Evolutionary conservation across 2,329 filamentous ascomycete species (phyloP).

Genomic region (Penicillium sp.): DNA sequence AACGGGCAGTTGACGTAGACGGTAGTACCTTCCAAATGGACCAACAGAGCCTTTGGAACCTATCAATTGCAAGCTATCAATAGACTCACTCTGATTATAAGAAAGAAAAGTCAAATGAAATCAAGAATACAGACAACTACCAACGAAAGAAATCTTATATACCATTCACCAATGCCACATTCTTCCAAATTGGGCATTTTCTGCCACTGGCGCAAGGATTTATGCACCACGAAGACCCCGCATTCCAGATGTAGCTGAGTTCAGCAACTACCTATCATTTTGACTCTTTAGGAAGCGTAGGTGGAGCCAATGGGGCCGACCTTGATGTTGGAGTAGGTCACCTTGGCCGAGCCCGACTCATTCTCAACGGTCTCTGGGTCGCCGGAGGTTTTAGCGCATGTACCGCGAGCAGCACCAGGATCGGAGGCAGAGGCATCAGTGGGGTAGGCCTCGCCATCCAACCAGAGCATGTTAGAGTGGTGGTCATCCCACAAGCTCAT

Average conservation of each 20-base stretch:
- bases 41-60: too few relatives aligned
- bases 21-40: too few relatives aligned
- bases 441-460: slow-evolving; percentile 63
- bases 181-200: neutral
- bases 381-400: slow-evolving; percentile 54
- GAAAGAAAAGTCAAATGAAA: neutral
- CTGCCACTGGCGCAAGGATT: neutral
- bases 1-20: too few relatives aligned
- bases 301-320: slow-evolving; percentile 58
- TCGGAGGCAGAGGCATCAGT: slow-evolving; percentile 41
- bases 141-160: neutral
- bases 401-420: slow-evolving; percentile 55
- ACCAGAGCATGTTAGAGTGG: slow-evolving; percentile 69
- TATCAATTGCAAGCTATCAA: too few relatives aligned
- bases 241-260: neutral
- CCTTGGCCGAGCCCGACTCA: slow-evolving; percentile 48
- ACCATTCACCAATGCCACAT: neutral
- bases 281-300: slow-evolving; percentile 28
- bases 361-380: slow-evolving; percentile 52
- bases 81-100: neutral
- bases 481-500: slow-evolving; percentile 65
- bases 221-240: neutral
- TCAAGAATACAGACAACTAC: slow-evolving; percentile 1
- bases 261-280: neutral
- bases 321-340: slow-evolving; percentile 60